A percentile compares a stretch with the other conserved stretches of the same genome.
phyloP scores from a whole-genome alignment of 495 filamentous ascomycete genomes.

The Tuber umbilicatum region DNA sequence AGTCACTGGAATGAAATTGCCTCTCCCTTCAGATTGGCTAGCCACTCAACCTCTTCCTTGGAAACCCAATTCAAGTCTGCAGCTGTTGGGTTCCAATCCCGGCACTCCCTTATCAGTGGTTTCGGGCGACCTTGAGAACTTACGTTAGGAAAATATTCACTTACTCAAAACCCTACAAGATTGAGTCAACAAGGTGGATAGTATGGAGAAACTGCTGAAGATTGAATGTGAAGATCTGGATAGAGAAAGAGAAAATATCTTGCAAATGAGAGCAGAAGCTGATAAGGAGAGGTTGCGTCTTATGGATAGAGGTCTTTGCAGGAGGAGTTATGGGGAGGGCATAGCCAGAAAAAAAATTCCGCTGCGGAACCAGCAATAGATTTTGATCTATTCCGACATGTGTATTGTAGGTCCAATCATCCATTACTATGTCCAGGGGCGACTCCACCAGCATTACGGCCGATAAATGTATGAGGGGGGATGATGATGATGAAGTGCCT shows the following conservation, averaged over 20 bases:
- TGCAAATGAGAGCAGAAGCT: conserved; percentile 25
- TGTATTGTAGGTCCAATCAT: conserved; percentile 4
- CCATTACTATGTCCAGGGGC: conserved; percentile 17
- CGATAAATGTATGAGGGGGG: conserved; percentile 15
- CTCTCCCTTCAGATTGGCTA: neutral
- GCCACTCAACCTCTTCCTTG: neutral
- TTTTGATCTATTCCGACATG: neutral
- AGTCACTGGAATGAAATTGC: neutral
- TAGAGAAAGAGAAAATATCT: conserved; percentile 15
- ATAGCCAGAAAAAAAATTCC: neutral
- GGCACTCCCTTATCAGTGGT: conserved; percentile 31
- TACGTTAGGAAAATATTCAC: conserved; percentile 31
- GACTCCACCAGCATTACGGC: conserved; percentile 17
- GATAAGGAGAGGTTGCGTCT: conserved; percentile 25
- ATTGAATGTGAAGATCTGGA: conserved; percentile 28
- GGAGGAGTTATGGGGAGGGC: conserved; percentile 24
- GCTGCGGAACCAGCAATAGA: neutral
- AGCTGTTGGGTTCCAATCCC: conserved; percentile 19
- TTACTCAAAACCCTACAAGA: conserved; percentile 33
- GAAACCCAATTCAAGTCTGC: neutral
- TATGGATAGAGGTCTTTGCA: conserved; percentile 26
- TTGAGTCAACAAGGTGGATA: conserved; percentile 37
- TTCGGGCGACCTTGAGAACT: conserved; percentile 28
- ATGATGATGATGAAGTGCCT: conserved; percentile 7
- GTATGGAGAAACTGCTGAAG: conserved; percentile 24